Evolutionary conservation across 1,284 basidiomycete genomes (phyloP), one percentile per base, ranked within the genome.

Genomic region (Sparassis latifolia): DNA sequence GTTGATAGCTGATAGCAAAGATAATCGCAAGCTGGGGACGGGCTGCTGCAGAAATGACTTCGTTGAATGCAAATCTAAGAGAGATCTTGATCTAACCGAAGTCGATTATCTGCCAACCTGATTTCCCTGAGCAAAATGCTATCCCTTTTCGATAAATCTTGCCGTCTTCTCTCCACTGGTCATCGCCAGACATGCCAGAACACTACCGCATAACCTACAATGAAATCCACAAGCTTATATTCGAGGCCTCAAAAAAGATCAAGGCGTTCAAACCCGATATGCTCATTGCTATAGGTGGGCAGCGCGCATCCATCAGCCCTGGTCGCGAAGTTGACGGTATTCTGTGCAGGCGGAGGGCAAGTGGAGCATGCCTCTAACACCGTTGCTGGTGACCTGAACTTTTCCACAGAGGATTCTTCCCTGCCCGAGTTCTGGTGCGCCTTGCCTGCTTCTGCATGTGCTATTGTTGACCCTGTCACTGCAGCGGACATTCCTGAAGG

Each of bases 401-500:
- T 47, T 54, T 47, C 49, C 56, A 49, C 66, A 89, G 93, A 47
- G 93, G 93, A 39, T 96, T 96, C 73, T 93, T 96, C 71, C 93
- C 94, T 44, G 92, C 94, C 30, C 87, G 93, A 54, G 89, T 96
- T 48, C 79, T 96, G 77, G 88, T 87, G 58, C 58, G 75, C 61
- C 35, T 20, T 42, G 38, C 44, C 48, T n/a, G 28, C 53, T 31
- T 48, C 10, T 33, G 42, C 38, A 12, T 48, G 9, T 33, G 20
- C 30, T 40, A 29, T 32, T 29, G 45, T 29, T 30, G 37, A 39
- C 47, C 44, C 33, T n/a, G 33, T 35, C 30, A 10, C 31, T 50
- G 27, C 46, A 89, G 82, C 84, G 94, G 45, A 95, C 93, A 0
- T 94, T 94, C 71, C 72, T 95, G 57, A 90, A 92, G 65, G 79